phyloP scores from a whole-genome alignment of 2,329 filamentous ascomycete species.

The Aspergillus sojae region DNA sequence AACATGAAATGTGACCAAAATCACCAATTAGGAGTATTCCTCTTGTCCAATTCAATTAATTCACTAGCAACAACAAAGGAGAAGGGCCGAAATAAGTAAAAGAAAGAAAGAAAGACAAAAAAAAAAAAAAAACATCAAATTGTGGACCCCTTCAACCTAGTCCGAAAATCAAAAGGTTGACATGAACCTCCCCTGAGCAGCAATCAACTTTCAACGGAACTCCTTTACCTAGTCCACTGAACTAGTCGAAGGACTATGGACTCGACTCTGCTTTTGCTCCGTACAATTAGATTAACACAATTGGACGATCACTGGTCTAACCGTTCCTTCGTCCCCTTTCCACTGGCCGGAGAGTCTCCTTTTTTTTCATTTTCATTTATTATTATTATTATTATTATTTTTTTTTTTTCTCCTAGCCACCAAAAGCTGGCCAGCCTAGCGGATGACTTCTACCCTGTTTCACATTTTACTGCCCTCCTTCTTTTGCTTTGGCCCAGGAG shows the following conservation, averaged over 20 bases:
- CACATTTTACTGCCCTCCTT: neutral
- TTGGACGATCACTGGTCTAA: neutral
- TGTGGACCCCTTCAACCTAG: constrained; percentile 8
- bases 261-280: neutral
- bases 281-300: neutral
- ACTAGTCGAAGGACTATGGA: neutral
- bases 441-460: neutral
- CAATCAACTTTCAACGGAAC: neutral
- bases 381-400: no score
- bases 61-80: neutral
- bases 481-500: neutral
- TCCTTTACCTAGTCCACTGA: neutral
- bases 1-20: no score
- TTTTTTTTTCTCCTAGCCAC: neutral
- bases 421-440: neutral
- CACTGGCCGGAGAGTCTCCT: neutral
- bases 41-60: neutral
- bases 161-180: constrained; percentile 10
- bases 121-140: neutral
- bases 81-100: no score
- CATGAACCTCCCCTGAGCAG: constrained; percentile 11
- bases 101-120: no score
- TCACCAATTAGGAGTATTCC: neutral
- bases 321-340: neutral
- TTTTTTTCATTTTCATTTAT: neutral